Conservation (phyloP, 2,329 filamentous ascomycete species). For the Amesomyces nigricolor region DNA sequence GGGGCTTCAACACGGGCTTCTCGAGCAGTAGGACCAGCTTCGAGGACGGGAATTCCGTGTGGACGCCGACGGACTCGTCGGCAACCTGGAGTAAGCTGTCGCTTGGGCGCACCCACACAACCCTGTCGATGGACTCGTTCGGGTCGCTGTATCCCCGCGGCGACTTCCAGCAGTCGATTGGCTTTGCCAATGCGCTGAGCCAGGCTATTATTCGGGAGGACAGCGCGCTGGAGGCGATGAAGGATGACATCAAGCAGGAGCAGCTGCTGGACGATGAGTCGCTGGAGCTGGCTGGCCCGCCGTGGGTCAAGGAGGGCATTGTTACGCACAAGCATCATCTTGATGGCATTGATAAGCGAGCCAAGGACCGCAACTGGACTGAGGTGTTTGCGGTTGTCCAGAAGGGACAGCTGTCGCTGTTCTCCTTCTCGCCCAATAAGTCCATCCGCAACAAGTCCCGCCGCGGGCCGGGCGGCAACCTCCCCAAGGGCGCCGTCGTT, state of each 20-base stretch:
- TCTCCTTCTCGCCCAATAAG: slow-evolving; percentile 84
- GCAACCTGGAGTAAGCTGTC: slow-evolving; percentile 96
- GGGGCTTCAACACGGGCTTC: slow-evolving; percentile 70
- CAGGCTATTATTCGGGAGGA: slow-evolving; percentile 96
- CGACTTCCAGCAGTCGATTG: slow-evolving; percentile 93
- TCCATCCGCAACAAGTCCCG: slow-evolving; percentile 64
- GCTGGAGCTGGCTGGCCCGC: slow-evolving; percentile 84
- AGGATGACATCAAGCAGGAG: slow-evolving; percentile 54
- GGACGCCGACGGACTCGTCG: slow-evolving; percentile 79
- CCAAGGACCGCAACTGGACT: slow-evolving; percentile 89
- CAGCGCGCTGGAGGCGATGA: slow-evolving; percentile 42
- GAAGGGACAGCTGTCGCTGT: slow-evolving; percentile 88
- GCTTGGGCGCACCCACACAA: slow-evolving; percentile 81
- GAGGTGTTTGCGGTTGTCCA: slow-evolving; percentile 96
- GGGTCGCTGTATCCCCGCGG: slow-evolving; percentile 67
- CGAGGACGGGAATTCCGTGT: slow-evolving; percentile 83
- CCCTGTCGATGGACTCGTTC: slow-evolving; percentile 88
- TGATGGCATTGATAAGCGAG: slow-evolving; percentile 82
- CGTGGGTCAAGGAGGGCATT: slow-evolving; percentile 96
- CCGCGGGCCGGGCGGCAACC: slow-evolving; percentile 33
- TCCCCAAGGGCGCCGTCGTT: slow-evolving; percentile 58
- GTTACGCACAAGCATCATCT: slow-evolving; percentile 95
- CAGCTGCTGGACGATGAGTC: slow-evolving; percentile 86
- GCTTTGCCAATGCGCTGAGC: slow-evolving; percentile 92
- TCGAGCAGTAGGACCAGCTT: slow-evolving; percentile 91